Percentiles rank a stretch among this genome's conserved stretches.
Conservation (phyloP, 176 grass and related monocot species). For the Carex littledalei region DNA sequence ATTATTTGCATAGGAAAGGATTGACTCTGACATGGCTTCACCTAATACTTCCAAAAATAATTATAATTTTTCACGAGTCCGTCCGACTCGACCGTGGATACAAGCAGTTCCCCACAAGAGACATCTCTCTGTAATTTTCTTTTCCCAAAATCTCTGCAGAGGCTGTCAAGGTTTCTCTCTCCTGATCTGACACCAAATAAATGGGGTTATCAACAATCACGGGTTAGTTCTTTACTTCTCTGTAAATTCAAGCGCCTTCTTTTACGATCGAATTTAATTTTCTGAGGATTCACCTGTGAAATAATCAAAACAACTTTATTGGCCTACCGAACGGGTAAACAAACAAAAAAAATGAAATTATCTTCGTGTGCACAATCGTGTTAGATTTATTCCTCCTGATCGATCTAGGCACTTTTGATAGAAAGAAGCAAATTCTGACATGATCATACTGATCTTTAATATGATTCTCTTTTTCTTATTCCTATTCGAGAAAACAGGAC, state of each 20-base stretch:
- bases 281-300: neutral
- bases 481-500: conserved; percentile 29
- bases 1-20: no score
- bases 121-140: neutral
- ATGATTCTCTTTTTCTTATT: neutral
- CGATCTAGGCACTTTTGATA: neutral
- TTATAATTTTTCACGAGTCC: neutral
- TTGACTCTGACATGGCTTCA: neutral
- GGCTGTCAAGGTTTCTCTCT: neutral
- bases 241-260: neutral
- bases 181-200: neutral
- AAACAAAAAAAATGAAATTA: neutral
- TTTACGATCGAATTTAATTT: neutral
- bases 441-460: neutral
- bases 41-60: neutral
- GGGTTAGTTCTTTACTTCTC: neutral
- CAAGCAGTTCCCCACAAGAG: neutral
- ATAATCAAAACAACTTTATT: neutral
- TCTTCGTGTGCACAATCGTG: neutral
- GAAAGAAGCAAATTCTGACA: neutral
- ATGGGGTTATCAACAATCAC: neutral
- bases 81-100: neutral
- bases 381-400: neutral
- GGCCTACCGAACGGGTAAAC: no score
- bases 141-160: neutral